Base-by-base conservation (phyloP, 2,329 filamentous ascomycete genomes). In the Ascocoryne sarcoides region DNA sequence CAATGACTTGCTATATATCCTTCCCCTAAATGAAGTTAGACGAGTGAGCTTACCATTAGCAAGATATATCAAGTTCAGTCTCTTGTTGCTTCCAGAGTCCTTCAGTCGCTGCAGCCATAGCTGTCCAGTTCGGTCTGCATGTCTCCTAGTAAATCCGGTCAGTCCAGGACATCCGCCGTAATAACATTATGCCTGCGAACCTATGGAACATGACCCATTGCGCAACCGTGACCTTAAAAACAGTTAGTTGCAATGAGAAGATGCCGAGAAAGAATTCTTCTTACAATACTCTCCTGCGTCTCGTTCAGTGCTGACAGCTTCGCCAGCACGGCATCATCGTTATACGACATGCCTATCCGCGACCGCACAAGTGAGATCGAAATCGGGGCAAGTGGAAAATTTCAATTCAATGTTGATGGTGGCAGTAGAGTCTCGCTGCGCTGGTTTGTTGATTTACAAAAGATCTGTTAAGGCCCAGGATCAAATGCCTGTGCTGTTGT, bases 181-280 rank as follows among this genome's bases (percentile, higher is more conserved):
- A 48, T 30, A 47, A 20, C 14, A 9, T 29, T 34, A 33, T n/a
- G 36, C 44, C 42, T 36, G 50, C 62, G 47, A 79, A 94, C 88
- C 88, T 83, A 66, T 98, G 90, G 62, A 98, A 98, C 83, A 98
- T 93, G 47, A 98, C 92, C 93, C 93, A 98, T 79, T 96, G 90
- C 43, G 92, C 88, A 47, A 94, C 89, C 26, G 86, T 90, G 46
- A 94, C 79, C 57, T 58, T 34, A 2, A 23, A 39, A 35, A 16
- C 3, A 19, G 32, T 40, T 18, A 42, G 28, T n/a, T n/a, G n/a
- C n/a, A n/a, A n/a, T n/a, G n/a, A n/a, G n/a, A n/a, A 43, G 26
- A 17, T 15, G 29, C 36, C 39, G 44, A 9, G 31, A 8, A 9
- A 10, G n/a, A 12, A 2, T 29, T 14, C 15, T 29, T 54, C 57